phyloP scores from a whole-genome alignment of 371 early-diverging fungal genomes.

The Mucor indicus region DNA sequence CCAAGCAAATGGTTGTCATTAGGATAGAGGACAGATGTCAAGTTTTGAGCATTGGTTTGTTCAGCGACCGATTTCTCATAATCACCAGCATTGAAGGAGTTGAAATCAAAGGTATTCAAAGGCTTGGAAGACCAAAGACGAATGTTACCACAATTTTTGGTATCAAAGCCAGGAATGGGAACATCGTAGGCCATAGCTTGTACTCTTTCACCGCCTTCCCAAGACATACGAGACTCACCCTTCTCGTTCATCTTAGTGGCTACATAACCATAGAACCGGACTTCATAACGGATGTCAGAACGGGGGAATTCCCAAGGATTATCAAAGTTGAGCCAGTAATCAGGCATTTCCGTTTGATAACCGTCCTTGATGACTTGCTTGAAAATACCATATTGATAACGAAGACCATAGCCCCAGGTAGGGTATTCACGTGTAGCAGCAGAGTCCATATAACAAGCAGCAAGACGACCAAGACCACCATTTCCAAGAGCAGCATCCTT shows the following conservation, averaged over 20 bases:
- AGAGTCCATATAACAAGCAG: conserved; percentile 91
- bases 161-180: conserved; percentile 86
- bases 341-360: conserved; percentile 87
- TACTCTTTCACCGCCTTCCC: conserved; percentile 84
- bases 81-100: conserved; percentile 86
- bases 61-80: conserved; percentile 84
- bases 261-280: conserved; percentile 84
- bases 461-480: conserved; percentile 89
- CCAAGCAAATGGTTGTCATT: conserved; percentile 93
- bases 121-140: conserved; percentile 91
- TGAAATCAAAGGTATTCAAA: conserved; percentile 72
- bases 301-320: conserved; percentile 95
- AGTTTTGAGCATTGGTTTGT: conserved; percentile 84
- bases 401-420: conserved; percentile 85
- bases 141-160: conserved; percentile 87
- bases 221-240: conserved; percentile 59
- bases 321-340: conserved; percentile 84
- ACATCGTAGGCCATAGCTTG: conserved; percentile 92
- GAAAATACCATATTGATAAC: conserved; percentile 95
- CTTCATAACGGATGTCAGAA: conserved; percentile 78
- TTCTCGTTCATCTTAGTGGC: conserved; percentile 59
- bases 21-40: conserved; percentile 92
- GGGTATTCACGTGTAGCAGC: conserved; percentile 86
- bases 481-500: conserved; percentile 93
- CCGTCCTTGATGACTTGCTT: conserved; percentile 86